Conservation (phyloP, 768 basidiomycete genomes). For the Clavulina sp. region DNA sequence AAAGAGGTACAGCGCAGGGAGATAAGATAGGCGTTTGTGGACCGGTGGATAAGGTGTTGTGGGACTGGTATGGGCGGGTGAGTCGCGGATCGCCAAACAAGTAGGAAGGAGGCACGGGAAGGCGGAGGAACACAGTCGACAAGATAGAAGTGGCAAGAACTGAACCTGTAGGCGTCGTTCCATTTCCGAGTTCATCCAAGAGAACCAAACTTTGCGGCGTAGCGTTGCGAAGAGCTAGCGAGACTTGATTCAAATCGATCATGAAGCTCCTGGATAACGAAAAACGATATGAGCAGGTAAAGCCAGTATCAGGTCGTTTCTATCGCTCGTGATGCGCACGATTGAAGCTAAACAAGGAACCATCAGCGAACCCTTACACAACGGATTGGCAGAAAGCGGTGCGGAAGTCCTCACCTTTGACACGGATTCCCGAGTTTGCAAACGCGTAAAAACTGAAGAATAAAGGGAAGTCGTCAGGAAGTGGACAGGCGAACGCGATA, state of each 20-base stretch:
- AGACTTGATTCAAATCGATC: conserved; percentile 93
- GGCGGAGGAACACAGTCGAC: background rate
- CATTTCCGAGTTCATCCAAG: conserved; percentile 94
- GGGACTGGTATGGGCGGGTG: too few species aligned
- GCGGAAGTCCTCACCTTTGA: conserved; percentile 48
- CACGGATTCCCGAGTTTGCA: conserved; percentile 88
- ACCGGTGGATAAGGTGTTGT: too few species aligned
- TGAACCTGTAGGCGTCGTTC: conserved; percentile 59
- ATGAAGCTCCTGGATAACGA: conserved; percentile 59
- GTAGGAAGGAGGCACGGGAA: too few species aligned
- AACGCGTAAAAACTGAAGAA: conserved; percentile 70
- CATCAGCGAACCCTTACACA: background rate
- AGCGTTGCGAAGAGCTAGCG: conserved; percentile 67
- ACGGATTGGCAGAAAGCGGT: background rate
- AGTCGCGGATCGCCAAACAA: too few species aligned
- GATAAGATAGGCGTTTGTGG: too few species aligned
- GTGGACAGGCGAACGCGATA: background rate
- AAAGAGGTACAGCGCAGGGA: background rate
- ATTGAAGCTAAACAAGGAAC: conserved; percentile 38
- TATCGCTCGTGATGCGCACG: conserved; percentile 14
- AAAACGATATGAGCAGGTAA: too few species aligned
- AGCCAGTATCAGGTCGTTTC: background rate
- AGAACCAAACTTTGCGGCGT: conserved; percentile 74
- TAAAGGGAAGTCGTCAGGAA: background rate
- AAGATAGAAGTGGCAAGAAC: background rate